Evolutionary conservation across 257 asterid genomes (phyloP), one percentile per base, ranked within the genome.

Genomic region (Nicotiana noctiflora): DNA sequence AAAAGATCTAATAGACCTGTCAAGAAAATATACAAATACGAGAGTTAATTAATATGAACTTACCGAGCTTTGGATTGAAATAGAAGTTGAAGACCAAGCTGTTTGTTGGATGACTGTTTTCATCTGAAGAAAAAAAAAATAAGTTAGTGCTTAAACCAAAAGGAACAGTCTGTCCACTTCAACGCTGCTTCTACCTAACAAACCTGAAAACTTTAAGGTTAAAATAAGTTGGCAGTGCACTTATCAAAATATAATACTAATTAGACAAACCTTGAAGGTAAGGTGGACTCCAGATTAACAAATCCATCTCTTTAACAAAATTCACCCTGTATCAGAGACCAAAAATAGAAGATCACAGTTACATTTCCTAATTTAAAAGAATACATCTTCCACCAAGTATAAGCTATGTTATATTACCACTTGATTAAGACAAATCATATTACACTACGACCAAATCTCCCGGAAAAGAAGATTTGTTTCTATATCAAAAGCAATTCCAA

Each of bases 261-360:
- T 51, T 9, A 27, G 29, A 62, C 66, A 46, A 61, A 81, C 81
- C 89, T 86, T 82, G 87, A 84, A 17, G 49, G 77, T 84, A 67
- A 68, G 88, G 70, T 61, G 83, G 76, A 60, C 83, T 90, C 94
- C 90, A 88, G 56, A 84, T 85, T 56, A 84, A 72, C 31, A 84
- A 85, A 86, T 91, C 91, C 96, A 90, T 88, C 37, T 51, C 85
- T 74, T 21, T 77, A 46, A 64, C 59, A 64, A 49, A 74, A 77
- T 66, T 59, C 61, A 75, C 70, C 46, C 85, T 85, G 82, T 70
- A 85, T 46, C 25, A 81, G 60, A 60, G 6, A n/a, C 75, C 75
- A 81, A 74, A 49, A 51, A 25, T 21, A 13, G 9, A 74, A 17
- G 62, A 74, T 74, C 51, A 4, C 79, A 74, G 15, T 49, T 74